These are phyloP conservation scores for Microcyclospora pomicola DNA, from an alignment of 2,329 filamentous ascomycete genomes.

Conservation along the genomic window DNA sequence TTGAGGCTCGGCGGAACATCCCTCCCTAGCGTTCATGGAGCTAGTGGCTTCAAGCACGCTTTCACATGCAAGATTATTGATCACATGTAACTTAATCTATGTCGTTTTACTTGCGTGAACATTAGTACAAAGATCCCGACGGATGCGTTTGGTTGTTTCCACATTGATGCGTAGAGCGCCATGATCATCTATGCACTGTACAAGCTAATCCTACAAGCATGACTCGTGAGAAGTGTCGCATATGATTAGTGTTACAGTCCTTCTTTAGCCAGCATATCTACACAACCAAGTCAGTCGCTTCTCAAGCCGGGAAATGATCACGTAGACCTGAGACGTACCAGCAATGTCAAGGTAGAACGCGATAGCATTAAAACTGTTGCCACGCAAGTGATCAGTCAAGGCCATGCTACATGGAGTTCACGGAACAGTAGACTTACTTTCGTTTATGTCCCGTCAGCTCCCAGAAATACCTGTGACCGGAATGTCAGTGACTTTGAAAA, in stretches of 20 bases:
- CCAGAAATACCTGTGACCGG: constrained; percentile 28
- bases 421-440: constrained; percentile 27
- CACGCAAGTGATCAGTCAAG: constrained; percentile 6
- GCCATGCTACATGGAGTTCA: not conserved
- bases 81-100: too few species aligned
- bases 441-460: constrained; percentile 41
- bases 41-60: not conserved
- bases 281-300: not conserved
- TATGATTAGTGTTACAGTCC: constrained; percentile 13
- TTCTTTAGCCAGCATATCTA: constrained; percentile 29
- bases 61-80: too few species aligned
- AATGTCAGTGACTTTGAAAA: too few species aligned
- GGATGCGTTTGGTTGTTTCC: too few species aligned
- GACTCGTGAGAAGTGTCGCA: not conserved
- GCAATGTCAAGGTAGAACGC: constrained; percentile 52
- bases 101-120: too few species aligned
- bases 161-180: too few species aligned
- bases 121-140: too few species aligned
- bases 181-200: too few species aligned
- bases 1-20: too few species aligned
- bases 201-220: too few species aligned
- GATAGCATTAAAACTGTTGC: constrained; percentile 48
- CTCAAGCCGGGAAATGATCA: not conserved
- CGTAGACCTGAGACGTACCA: constrained; percentile 29
- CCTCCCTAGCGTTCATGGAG: too few species aligned